Evolutionary conservation across 495 filamentous ascomycete genomes (phyloP).

Genomic region (Thermothielavioides terrestris): DNA sequence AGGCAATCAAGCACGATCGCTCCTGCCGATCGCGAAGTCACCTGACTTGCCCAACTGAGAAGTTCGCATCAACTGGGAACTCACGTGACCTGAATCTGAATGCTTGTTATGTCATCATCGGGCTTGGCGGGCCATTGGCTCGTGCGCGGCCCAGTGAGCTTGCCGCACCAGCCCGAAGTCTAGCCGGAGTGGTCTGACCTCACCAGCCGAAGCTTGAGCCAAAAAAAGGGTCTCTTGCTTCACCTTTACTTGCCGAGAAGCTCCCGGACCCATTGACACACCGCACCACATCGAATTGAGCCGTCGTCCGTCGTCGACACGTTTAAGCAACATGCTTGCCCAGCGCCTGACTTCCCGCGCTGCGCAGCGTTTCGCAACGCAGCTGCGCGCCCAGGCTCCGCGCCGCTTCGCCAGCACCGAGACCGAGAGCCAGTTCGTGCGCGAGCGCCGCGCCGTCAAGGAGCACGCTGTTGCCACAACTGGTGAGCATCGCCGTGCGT

Average conservation of each 20-base stretch:
- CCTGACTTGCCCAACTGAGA: conserved; percentile 5
- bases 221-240: conserved; percentile 14
- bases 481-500: conserved; percentile 44
- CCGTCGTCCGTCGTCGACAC: too few species aligned
- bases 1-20: background rate
- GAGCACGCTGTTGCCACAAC: conserved; percentile 71
- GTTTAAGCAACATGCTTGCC: conserved; percentile 47
- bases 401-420: conserved; percentile 58
- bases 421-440: conserved; percentile 77
- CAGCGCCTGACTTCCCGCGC: conserved; percentile 54
- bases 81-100: conserved; percentile 9
- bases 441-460: conserved; percentile 75
- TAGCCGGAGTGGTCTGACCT: conserved; percentile 19
- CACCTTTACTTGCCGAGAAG: background rate
- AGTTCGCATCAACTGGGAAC: conserved; percentile 1
- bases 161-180: conserved; percentile 13
- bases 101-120: conserved; percentile 8
- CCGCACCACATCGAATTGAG: conserved; percentile 3
- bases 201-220: conserved; percentile 9
- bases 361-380: conserved; percentile 49
- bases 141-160: background rate
- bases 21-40: conserved; percentile 12
- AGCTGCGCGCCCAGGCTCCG: conserved; percentile 50
- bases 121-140: background rate
- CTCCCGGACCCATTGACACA: conserved; percentile 3